Conservation (phyloP, 208 protist genomes). For the Wallacemonas sp. region DNA sequence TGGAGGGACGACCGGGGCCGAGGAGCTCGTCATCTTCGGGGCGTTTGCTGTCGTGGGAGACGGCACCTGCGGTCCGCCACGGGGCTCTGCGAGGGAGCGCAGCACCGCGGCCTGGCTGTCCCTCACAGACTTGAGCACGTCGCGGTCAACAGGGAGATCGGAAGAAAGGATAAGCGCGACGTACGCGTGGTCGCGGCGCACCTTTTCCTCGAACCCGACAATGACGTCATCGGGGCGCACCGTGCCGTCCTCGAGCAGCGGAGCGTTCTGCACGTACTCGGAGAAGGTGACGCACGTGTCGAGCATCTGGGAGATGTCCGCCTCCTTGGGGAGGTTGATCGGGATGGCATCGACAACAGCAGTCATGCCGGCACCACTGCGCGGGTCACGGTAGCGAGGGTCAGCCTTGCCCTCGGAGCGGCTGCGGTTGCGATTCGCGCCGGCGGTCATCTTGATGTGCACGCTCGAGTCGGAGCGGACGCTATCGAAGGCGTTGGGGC, state of each 20-base stretch:
- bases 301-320: slow-evolving; percentile 68
- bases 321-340: slow-evolving; percentile 60
- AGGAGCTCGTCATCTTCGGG: not conserved
- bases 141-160: slow-evolving; percentile 55
- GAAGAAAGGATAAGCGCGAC: slow-evolving; percentile 65
- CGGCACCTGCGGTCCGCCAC: not conserved
- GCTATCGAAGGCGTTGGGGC: slow-evolving; percentile 74
- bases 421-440: slow-evolving; percentile 6
- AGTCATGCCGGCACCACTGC: not conserved
- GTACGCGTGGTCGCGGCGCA: slow-evolving; percentile 56
- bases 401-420: slow-evolving; percentile 2
- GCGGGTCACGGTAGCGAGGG: slow-evolving; percentile 10
- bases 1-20: not conserved
- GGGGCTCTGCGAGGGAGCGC: slow-evolving; percentile 22
- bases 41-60: not conserved
- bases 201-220: slow-evolving; percentile 44
- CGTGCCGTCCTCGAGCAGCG: slow-evolving; percentile 30
- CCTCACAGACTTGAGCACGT: slow-evolving; percentile 48
- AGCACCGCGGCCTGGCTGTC: slow-evolving; percentile 66
- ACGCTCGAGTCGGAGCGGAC: slow-evolving; percentile 50
- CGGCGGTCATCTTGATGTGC: slow-evolving; percentile 12
- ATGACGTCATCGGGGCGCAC: slow-evolving; percentile 64
- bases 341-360: slow-evolving; percentile 56
- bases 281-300: slow-evolving; percentile 75
- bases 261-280: slow-evolving; percentile 76